Evolutionary conservation across 208 protist genomes (phyloP).

Genomic region (Dictyostelium gargantuum): DNA sequence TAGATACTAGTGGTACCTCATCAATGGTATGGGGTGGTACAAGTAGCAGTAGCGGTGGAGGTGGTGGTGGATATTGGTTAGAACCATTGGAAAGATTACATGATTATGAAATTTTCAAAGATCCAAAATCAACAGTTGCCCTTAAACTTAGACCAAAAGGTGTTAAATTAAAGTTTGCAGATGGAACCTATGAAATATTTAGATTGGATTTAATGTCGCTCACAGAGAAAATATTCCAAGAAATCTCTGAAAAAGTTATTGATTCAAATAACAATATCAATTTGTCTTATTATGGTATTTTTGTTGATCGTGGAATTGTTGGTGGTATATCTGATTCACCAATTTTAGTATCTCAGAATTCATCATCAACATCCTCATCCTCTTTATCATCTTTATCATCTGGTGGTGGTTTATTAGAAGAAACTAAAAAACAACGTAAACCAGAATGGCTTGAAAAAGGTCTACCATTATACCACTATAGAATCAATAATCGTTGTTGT

Average conservation of each 20-base stretch:
- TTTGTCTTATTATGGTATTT: conserved; percentile 44
- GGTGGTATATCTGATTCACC: neutral
- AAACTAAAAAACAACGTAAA: neutral
- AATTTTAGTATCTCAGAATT: neutral
- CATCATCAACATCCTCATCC: neutral
- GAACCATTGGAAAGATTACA: conserved; percentile 51
- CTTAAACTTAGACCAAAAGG: neutral
- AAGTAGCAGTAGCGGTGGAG: neutral
- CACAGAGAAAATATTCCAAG: conserved; percentile 45
- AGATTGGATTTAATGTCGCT: neutral
- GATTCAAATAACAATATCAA: conserved; percentile 35
- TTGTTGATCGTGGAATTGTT: conserved; percentile 10
- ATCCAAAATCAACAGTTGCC: conserved; percentile 4
- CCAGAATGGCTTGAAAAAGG: conserved; percentile 48
- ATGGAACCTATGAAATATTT: conserved; percentile 28
- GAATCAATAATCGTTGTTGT: conserved; percentile 40
- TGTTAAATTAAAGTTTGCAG: conserved; percentile 60
- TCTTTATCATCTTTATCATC: neutral
- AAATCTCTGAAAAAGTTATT: conserved; percentile 53
- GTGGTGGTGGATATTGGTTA: conserved; percentile 7
- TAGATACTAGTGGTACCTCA: neutral
- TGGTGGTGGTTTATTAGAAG: neutral
- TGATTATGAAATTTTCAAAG: conserved; percentile 42
- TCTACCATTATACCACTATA: conserved; percentile 32
- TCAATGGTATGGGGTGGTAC: neutral